Percentiles rank a stretch among this genome's conserved stretches.
Conservation (phyloP, 768 basidiomycete species). For the Rubroboletus pulcherrimus region DNA sequence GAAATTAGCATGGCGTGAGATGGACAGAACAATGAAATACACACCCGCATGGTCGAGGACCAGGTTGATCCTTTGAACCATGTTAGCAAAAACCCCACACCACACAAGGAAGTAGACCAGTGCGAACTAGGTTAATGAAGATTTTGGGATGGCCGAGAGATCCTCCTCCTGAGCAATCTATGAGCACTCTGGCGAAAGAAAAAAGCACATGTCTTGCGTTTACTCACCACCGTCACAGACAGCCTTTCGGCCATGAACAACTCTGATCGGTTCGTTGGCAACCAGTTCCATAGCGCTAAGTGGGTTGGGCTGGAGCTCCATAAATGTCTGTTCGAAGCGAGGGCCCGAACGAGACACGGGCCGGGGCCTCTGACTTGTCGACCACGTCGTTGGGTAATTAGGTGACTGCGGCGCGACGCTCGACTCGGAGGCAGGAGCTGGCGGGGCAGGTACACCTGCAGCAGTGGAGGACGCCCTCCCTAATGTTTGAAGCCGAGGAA, state of each 20-base stretch:
- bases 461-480: constrained; percentile 27
- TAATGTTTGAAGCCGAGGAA: constrained; percentile 11
- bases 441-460: constrained; percentile 8
- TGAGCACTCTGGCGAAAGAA: constrained; percentile 12
- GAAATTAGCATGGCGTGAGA: constrained; percentile 4
- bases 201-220: neutral
- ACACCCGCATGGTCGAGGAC: constrained; percentile 86
- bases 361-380: constrained; percentile 73
- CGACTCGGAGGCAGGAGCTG: constrained; percentile 20
- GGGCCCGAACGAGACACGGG: constrained; percentile 58
- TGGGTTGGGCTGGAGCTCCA: constrained; percentile 86
- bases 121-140: constrained; percentile 87
- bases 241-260: constrained; percentile 81
- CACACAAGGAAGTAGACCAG: neutral
- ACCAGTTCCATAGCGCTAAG: constrained; percentile 90
- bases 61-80: constrained; percentile 76
- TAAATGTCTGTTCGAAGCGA: constrained; percentile 88
- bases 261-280: constrained; percentile 75
- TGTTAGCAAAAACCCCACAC: constrained; percentile 4
- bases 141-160: constrained; percentile 96
- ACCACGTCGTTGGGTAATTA: constrained; percentile 82
- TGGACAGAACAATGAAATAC: constrained; percentile 30
- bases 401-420: constrained; percentile 66
- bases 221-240: constrained; percentile 92
- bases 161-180: constrained; percentile 66